Evolutionary conservation across 257 asterid species (phyloP).

Genomic region (Solanum tarijense): DNA sequence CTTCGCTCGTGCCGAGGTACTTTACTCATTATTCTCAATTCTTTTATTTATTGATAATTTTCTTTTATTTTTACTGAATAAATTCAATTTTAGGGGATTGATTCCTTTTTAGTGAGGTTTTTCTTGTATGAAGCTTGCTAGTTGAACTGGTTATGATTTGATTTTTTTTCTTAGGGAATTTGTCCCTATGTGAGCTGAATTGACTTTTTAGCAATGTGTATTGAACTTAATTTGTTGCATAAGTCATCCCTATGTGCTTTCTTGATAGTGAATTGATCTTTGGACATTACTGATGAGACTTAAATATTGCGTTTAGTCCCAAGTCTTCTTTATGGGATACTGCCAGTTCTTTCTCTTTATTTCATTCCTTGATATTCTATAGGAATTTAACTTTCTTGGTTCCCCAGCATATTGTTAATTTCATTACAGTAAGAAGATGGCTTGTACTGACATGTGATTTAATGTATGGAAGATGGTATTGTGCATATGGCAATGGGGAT

Average conservation of each 20-base stretch:
- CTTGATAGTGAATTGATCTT: background rate
- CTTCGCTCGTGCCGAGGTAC: conserved; percentile 78
- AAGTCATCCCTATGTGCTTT: background rate
- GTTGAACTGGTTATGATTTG: background rate
- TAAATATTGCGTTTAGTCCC: background rate
- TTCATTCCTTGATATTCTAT: background rate
- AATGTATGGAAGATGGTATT: background rate
- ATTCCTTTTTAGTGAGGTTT: background rate
- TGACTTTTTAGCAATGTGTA: conserved; percentile 4
- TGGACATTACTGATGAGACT: background rate
- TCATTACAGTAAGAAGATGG: background rate
- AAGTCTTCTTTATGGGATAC: background rate
- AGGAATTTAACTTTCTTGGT: background rate
- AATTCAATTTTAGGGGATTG: background rate
- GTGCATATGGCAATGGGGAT: background rate
- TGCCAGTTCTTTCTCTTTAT: background rate
- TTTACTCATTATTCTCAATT: background rate
- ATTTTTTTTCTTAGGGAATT: background rate
- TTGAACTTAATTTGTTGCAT: background rate
- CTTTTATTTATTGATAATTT: background rate
- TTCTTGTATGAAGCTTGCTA: background rate
- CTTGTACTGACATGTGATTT: background rate
- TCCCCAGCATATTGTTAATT: background rate
- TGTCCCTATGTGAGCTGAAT: background rate
- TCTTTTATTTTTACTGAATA: background rate